phyloP scores from a whole-genome alignment of 1,284 basidiomycete genomes.

The Trichosporon faecale region DNA sequence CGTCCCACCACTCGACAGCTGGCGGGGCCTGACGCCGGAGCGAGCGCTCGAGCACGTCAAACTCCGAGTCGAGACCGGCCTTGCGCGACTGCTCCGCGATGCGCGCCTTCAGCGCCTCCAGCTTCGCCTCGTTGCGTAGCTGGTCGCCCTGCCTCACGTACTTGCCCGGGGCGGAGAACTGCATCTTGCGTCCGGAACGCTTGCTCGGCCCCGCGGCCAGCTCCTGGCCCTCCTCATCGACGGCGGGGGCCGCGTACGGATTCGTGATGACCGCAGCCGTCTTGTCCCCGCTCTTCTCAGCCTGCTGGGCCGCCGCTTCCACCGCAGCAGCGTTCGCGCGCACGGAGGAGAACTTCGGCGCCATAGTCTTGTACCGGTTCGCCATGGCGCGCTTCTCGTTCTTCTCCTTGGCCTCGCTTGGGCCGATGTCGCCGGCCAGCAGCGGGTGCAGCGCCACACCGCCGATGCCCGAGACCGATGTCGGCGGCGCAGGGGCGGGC shows the following conservation, averaged over 20 bases:
- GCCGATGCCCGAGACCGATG: slow-evolving; percentile 18
- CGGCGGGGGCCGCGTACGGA: slow-evolving; percentile 61
- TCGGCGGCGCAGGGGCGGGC: background rate
- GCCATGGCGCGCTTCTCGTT: slow-evolving; percentile 45
- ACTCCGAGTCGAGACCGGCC: slow-evolving; percentile 87
- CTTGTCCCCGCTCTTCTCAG: slow-evolving; percentile 16
- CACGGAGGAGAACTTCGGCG: slow-evolving; percentile 92
- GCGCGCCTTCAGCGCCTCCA: slow-evolving; percentile 86
- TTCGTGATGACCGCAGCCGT: slow-evolving; percentile 53
- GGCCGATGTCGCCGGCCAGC: slow-evolving; percentile 61
- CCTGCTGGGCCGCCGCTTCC: slow-evolving; percentile 19
- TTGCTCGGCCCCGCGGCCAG: slow-evolving; percentile 55
- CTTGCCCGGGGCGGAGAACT: slow-evolving; percentile 87
- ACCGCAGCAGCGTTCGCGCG: slow-evolving; percentile 57
- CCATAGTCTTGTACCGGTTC: slow-evolving; percentile 84
- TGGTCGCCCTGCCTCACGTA: slow-evolving; percentile 81
- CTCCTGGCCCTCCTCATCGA: slow-evolving; percentile 62
- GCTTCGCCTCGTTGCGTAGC: slow-evolving; percentile 72
- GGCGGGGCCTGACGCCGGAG: slow-evolving; percentile 83
- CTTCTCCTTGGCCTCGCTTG: slow-evolving; percentile 30
- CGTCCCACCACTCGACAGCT: slow-evolving; percentile 96
- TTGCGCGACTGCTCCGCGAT: slow-evolving; percentile 89
- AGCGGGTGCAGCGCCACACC: slow-evolving; percentile 78
- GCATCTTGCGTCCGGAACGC: slow-evolving; percentile 58
- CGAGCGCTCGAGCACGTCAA: slow-evolving; percentile 82